phyloP scores from a whole-genome alignment of 2,329 filamentous ascomycete species.

The Epichloe gansuensis region DNA sequence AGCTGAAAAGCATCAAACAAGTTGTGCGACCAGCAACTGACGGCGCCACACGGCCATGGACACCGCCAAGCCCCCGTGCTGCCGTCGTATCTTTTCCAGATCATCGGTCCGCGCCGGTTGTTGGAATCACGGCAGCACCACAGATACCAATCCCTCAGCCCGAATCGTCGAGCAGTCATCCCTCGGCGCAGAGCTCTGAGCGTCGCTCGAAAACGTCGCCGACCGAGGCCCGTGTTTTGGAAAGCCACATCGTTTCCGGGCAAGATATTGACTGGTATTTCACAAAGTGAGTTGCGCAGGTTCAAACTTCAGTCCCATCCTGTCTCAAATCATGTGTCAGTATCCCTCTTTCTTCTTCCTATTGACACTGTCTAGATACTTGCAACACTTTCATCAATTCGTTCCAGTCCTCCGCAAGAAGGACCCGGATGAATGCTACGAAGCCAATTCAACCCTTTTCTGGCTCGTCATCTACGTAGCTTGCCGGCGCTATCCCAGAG shows the following conservation, averaged over 20 bases:
- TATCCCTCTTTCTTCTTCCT: too few species aligned
- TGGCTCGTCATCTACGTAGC: slow-evolving; percentile 41
- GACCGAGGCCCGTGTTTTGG: slow-evolving; percentile 30
- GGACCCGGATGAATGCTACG: slow-evolving; percentile 38
- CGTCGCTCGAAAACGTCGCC: slow-evolving; percentile 14
- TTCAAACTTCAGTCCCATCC: neutral
- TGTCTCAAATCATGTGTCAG: neutral
- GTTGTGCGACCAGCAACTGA: slow-evolving; percentile 25
- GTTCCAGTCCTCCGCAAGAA: slow-evolving; percentile 36
- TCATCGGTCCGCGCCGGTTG: slow-evolving; percentile 6
- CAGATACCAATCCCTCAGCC: slow-evolving; percentile 14
- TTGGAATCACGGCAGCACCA: slow-evolving; percentile 5
- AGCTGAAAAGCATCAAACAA: slow-evolving; percentile 42
- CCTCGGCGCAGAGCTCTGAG: slow-evolving; percentile 8
- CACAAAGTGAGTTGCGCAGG: slow-evolving; percentile 26
- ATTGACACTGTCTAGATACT: slow-evolving; percentile 24
- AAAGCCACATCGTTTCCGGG: slow-evolving; percentile 34
- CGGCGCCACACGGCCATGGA: slow-evolving; percentile 12
- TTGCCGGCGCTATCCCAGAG: slow-evolving; percentile 35
- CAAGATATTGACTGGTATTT: slow-evolving; percentile 45
- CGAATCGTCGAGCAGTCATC: slow-evolving; percentile 11
- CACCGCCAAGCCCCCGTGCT: slow-evolving; percentile 15
- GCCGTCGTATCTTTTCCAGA: slow-evolving; percentile 14
- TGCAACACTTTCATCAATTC: slow-evolving; percentile 39
- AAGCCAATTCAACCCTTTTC: slow-evolving; percentile 35